A percentile compares a stretch with the other conserved stretches of the same genome.
phyloP scores from a whole-genome alignment of 306 rosid genomes.

The Cucurbita pepo region DNA sequence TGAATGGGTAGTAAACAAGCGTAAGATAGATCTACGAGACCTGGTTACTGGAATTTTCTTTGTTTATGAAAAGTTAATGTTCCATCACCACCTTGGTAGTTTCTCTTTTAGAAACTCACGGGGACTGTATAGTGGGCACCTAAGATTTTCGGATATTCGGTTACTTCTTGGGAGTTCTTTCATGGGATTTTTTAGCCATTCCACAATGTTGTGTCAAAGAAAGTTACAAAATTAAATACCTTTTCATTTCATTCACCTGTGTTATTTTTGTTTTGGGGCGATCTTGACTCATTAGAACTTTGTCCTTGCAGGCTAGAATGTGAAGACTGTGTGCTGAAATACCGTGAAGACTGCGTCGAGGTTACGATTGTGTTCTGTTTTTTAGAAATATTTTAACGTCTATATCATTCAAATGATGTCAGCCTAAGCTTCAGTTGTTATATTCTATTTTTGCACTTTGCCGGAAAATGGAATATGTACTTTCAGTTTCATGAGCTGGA shows the following conservation, averaged over 20 bases:
- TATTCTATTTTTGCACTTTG: neutral
- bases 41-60: neutral
- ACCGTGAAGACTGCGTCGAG: neutral
- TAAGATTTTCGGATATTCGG: neutral
- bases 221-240: neutral
- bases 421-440: slow-evolving; percentile 1
- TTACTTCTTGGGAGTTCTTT: neutral
- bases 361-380: neutral
- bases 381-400: neutral
- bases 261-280: neutral
- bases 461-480: neutral
- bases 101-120: neutral
- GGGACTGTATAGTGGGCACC: neutral
- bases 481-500: neutral
- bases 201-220: neutral
- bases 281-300: neutral
- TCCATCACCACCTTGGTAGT: neutral
- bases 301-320: neutral
- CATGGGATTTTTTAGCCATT: neutral
- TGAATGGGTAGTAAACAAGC: neutral
- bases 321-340: neutral
- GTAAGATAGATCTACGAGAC: neutral
- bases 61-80: neutral
- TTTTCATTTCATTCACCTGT: neutral
- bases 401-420: neutral